These are phyloP conservation scores for Discostella stelligeroides DNA, from an alignment of 108 stramenopile species.

Conservation along the genomic window DNA sequence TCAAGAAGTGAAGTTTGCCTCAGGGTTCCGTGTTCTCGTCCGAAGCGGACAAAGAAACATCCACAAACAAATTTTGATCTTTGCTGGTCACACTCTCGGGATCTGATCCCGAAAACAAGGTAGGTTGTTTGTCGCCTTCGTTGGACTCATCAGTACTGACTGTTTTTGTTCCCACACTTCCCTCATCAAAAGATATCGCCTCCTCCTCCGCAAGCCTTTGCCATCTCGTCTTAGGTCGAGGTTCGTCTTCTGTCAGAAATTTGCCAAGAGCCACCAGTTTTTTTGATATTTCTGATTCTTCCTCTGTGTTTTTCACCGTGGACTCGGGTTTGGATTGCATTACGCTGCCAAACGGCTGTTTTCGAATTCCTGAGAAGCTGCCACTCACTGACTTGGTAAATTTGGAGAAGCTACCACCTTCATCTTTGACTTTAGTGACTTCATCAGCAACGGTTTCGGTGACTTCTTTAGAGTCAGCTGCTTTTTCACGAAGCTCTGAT, in stretches of 20 bases:
- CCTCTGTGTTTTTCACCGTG: neutral
- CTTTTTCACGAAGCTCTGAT: constrained; percentile 3
- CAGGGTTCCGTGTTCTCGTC: neutral
- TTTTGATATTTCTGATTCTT: neutral
- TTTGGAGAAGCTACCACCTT: constrained; percentile 9
- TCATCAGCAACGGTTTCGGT: neutral
- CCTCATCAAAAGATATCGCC: constrained; percentile 9
- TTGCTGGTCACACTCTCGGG: constrained; percentile 6
- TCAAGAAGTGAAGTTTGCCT: neutral
- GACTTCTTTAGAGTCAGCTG: neutral
- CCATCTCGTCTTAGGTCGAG: neutral
- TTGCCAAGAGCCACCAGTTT: constrained; percentile 2
- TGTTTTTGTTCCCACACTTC: neutral
- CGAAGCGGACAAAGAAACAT: constrained; percentile 8
- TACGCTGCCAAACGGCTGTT: constrained; percentile 18
- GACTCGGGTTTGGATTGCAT: constrained; percentile 4
- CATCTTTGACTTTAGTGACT: no score
- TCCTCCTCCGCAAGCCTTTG: constrained; percentile 10
- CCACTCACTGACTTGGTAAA: constrained; percentile 17
- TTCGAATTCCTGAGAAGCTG: constrained; percentile 2
- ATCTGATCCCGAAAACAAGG: constrained; percentile 5
- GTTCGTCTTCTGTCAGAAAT: constrained; percentile 6
- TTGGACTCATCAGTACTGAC: neutral
- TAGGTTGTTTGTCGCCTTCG: neutral
- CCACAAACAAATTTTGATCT: constrained; percentile 25